A percentile compares a stretch with the other conserved stretches of the same genome.
Evolutionary conservation across 1,139 yeast species (phyloP).

Genomic region (Saccharomycopsis hybrid): DNA sequence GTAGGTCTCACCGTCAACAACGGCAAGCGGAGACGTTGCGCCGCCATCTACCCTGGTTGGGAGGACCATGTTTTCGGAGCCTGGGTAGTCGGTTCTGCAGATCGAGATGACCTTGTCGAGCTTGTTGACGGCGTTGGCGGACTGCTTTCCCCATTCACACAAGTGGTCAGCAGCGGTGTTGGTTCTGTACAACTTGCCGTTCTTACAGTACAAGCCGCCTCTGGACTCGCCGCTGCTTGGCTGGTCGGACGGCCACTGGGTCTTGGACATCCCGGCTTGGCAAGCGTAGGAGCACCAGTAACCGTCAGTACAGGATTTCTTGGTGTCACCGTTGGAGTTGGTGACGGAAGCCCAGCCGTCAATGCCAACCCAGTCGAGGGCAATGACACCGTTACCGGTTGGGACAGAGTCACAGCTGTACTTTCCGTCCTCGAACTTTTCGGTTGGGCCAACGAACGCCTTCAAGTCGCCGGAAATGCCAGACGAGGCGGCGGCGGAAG

Average conservation of each 20-base stretch:
- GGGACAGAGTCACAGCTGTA: conserved; percentile 54
- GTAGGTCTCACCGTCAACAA: conserved; percentile 57
- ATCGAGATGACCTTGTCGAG: conserved; percentile 56
- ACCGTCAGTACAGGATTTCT: conserved; percentile 65
- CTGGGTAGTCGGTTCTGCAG: conserved; percentile 86
- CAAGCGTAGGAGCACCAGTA: conserved; percentile 81
- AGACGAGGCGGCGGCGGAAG: conserved; percentile 26
- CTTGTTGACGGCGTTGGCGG: conserved; percentile 54
- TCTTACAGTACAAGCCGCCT: conserved; percentile 70
- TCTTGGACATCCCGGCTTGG: conserved; percentile 87
- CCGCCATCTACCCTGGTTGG: conserved; percentile 69
- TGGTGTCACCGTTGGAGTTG: conserved; percentile 55
- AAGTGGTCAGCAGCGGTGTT: conserved; percentile 50
- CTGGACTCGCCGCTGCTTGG: conserved; percentile 70
- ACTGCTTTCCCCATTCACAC: conserved; percentile 71
- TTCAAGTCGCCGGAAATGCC: conserved; percentile 49
- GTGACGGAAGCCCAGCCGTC: conserved; percentile 76
- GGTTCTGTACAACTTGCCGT: conserved; percentile 64
- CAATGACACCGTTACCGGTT: conserved; percentile 67
- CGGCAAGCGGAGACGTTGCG: conserved; percentile 49
- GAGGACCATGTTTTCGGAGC: conserved; percentile 81
- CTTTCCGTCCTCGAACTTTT: conserved; percentile 56
- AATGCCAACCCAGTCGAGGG: conserved; percentile 49
- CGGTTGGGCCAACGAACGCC: conserved; percentile 45
- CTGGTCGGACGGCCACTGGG: conserved; percentile 76